Evolutionary conservation across 2,329 filamentous ascomycete genomes (phyloP), one percentile per base, ranked within the genome.

Genomic region (Fusarium sp.): DNA sequence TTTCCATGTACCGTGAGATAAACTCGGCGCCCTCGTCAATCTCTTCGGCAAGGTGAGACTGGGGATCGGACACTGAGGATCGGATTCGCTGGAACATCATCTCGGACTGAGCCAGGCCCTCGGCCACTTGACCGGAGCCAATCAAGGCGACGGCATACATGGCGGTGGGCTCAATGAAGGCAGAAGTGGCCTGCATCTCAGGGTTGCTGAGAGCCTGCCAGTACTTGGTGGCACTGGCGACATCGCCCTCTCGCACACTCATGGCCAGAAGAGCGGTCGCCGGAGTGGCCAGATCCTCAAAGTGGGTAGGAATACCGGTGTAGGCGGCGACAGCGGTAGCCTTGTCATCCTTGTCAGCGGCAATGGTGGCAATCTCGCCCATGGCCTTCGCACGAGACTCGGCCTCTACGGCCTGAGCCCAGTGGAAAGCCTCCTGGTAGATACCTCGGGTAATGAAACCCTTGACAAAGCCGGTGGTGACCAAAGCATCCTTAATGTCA

Each of bases 121-220:
- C 94, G n/a, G 92, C 91, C 58, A 95, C 90, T 79, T 95, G 92
- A 47, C 95, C 95, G 72, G 94, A 94, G 63, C 94, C 93, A 80
- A 98, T 93, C 82, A 98, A 87, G 57, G 95, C 94, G 66, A 97
- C 91, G 16, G 94, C 91, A 79, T 96, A 98, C 95, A 98, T 98
- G 66, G 94, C 91, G 14, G 95, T 93, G 27, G 95, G 94, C 84
- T 98, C 95, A 71, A 98, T 93, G 82, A 97, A 92, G 35, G 91
- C 86, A 63, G 88, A 81, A 14, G 89, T 88, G 36, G 91, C 88
- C 61, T 88, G 85, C 78, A 90, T 87, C 68, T 91, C 88, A 3
- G 91, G 88, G 42, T 86, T 88, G 73, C 88, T 91, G 63, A 98
- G 86, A 66, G 94, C 87, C 63, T 91, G 89, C 95, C 96, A 98